Evolutionary conservation across 2,329 filamentous ascomycete species (phyloP).

Genomic region (Ustulina deusta): DNA sequence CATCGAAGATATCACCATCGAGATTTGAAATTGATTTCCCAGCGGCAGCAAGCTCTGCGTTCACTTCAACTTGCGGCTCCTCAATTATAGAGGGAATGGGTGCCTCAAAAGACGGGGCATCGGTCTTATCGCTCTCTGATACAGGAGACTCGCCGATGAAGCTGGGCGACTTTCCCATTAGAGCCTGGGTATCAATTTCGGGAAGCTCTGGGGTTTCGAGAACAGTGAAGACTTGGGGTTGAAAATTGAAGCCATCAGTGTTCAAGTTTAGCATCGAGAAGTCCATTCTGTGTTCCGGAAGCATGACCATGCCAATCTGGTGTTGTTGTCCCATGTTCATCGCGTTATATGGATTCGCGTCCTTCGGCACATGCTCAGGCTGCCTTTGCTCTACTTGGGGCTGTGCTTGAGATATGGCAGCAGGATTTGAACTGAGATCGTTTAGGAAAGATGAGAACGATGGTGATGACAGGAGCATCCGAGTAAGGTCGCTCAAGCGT

Average conservation of each 20-base stretch:
- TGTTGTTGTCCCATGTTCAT: conserved; percentile 67
- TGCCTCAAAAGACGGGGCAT: conserved; percentile 65
- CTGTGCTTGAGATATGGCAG: conserved; percentile 55
- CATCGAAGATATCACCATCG: conserved; percentile 71
- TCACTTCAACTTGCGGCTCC: conserved; percentile 50
- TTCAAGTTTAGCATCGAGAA: conserved; percentile 77
- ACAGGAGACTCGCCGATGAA: conserved; percentile 61
- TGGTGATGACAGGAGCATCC: conserved; percentile 82
- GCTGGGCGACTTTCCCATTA: conserved; percentile 78
- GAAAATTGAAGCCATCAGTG: conserved; percentile 66
- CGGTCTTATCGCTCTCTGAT: conserved; percentile 66
- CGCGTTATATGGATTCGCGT: conserved; percentile 71
- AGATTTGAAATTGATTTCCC: conserved; percentile 49
- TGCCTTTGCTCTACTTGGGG: conserved; percentile 57
- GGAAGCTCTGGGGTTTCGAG: conserved; percentile 76
- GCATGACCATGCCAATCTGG: conserved; percentile 83
- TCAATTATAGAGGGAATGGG: conserved; percentile 51
- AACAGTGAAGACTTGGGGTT: conserved; percentile 80
- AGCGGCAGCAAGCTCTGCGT: conserved; percentile 43
- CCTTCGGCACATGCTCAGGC: conserved; percentile 70
- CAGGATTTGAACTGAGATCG: conserved; percentile 72
- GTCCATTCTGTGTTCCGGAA: conserved; percentile 82
- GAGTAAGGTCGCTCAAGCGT: conserved; percentile 80
- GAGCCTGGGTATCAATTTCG: conserved; percentile 68
- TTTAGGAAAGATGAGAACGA: conserved; percentile 87